These are phyloP conservation scores for Xerocomus minutiporus DNA, from an alignment of 1,284 basidiomycete species.

Conservation along the genomic window DNA sequence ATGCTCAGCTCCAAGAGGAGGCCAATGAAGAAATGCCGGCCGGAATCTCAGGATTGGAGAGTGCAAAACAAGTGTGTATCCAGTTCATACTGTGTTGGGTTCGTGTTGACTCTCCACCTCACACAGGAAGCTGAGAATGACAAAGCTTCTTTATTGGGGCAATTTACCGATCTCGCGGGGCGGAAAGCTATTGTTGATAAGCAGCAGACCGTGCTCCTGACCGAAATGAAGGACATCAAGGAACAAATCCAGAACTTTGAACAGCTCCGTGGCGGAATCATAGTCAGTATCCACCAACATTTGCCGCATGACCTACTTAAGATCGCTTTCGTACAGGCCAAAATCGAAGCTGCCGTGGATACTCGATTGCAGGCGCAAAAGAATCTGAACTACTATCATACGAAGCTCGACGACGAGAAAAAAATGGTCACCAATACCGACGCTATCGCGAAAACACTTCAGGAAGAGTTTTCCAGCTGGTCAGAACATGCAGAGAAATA, in stretches of 20 bases:
- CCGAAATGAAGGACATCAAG: constrained; percentile 44
- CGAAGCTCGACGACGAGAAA: constrained; percentile 46
- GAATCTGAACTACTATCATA: constrained; percentile 41
- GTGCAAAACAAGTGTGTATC: constrained; percentile 44
- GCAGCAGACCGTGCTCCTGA: constrained; percentile 39
- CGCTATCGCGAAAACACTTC: constrained; percentile 43
- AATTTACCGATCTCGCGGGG: constrained; percentile 44
- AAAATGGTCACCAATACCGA: constrained; percentile 41
- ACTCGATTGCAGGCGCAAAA: constrained; percentile 47
- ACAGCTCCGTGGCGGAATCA: constrained; percentile 34
- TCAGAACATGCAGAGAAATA: constrained; percentile 58
- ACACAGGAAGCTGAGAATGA: constrained; percentile 57
- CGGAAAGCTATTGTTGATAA: constrained; percentile 43
- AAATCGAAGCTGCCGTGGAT: constrained; percentile 43
- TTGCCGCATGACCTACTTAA: background rate
- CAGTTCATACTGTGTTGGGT: background rate
- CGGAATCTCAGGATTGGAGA: constrained; percentile 63
- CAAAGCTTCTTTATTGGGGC: constrained; percentile 44
- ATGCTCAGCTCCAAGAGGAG: constrained; percentile 50
- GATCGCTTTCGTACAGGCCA: constrained; percentile 28
- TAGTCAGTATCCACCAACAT: constrained; percentile 35
- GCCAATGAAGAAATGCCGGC: constrained; percentile 72
- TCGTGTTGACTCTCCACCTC: background rate
- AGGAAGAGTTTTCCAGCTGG: constrained; percentile 66
- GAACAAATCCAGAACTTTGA: constrained; percentile 47